Conservation (phyloP, 768 basidiomycete genomes). For the Nidula microcarpa region DNA sequence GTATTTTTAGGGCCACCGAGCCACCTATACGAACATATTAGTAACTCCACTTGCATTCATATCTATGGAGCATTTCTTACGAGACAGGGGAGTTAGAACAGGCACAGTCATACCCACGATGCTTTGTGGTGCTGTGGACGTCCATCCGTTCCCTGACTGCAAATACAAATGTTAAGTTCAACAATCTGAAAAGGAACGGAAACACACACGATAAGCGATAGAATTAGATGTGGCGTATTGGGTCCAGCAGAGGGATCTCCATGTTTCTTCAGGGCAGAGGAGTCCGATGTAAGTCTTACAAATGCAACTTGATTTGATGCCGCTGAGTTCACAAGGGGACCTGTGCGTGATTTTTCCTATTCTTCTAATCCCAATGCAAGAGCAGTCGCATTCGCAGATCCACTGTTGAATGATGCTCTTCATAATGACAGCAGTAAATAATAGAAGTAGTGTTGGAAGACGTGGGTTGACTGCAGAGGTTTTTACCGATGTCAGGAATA, state of each 20-base stretch:
- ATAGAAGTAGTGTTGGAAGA: neutral
- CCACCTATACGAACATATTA: too few relatives aligned
- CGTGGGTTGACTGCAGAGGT: slow-evolving; percentile 11
- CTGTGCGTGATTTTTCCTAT: slow-evolving; percentile 8
- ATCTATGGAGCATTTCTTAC: too few relatives aligned
- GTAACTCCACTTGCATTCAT: too few relatives aligned
- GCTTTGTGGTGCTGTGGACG: too few relatives aligned
- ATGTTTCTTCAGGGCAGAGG: neutral
- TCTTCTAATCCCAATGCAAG: slow-evolving; percentile 2
- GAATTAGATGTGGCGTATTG: slow-evolving; percentile 3
- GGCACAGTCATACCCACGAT: too few relatives aligned
- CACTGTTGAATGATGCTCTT: neutral
- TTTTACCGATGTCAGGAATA: slow-evolving; percentile 18
- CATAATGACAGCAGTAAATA: neutral
- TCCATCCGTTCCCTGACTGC: too few relatives aligned
- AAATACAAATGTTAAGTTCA: too few relatives aligned
- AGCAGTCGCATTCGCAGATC: neutral
- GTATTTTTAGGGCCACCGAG: slow-evolving; percentile 23
- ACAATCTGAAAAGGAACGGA: slow-evolving; percentile 20
- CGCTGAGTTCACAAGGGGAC: slow-evolving; percentile 2
- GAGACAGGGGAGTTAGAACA: too few relatives aligned
- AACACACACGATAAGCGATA: neutral
- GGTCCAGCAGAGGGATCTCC: slow-evolving; percentile 6
- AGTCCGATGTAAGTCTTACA: slow-evolving; percentile 3
- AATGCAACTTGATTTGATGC: neutral